phyloP scores from a whole-genome alignment of 2,329 filamentous ascomycete genomes.

The Zelopaecilomyces penicillatus region DNA sequence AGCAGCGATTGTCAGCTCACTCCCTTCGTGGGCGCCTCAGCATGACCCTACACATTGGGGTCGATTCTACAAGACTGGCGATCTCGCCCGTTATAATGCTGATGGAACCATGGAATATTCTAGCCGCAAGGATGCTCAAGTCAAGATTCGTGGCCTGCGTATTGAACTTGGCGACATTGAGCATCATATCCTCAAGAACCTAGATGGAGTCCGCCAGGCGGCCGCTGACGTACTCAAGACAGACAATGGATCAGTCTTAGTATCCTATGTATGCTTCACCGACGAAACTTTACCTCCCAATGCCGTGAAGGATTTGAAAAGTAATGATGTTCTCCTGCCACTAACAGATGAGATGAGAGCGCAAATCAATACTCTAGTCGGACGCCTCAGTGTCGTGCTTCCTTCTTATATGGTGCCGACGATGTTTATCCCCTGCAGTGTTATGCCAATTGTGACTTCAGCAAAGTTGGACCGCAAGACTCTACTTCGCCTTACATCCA shows the following conservation, averaged over 20 bases:
- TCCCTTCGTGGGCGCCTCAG: constrained; percentile 2
- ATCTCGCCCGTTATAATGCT: background rate
- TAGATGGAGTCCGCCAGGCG: constrained; percentile 1
- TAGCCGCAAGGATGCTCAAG: constrained; percentile 1
- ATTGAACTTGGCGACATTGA: constrained; percentile 8
- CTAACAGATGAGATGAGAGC: background rate
- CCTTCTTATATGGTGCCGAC: constrained; percentile 5
- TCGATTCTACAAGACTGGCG: constrained; percentile 7
- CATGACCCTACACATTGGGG: background rate
- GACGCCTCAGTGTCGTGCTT: background rate
- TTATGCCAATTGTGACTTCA: background rate
- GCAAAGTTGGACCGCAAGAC: constrained; percentile 8
- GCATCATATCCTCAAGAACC: constrained; percentile 3
- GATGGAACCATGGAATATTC: constrained; percentile 1
- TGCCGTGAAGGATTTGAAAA: background rate
- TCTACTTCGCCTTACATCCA: background rate
- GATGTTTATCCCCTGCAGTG: background rate
- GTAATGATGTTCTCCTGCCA: background rate
- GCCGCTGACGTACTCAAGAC: constrained; percentile 4
- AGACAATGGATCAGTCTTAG: background rate
- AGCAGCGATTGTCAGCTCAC: background rate
- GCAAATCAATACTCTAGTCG: background rate
- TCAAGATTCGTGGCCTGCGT: constrained; percentile 3
- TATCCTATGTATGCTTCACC: constrained; percentile 3
- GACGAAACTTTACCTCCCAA: background rate